Evolutionary conservation across 2,329 filamentous ascomycete genomes (phyloP), one percentile per base, ranked within the genome.

Genomic region (Oidium heveae): DNA sequence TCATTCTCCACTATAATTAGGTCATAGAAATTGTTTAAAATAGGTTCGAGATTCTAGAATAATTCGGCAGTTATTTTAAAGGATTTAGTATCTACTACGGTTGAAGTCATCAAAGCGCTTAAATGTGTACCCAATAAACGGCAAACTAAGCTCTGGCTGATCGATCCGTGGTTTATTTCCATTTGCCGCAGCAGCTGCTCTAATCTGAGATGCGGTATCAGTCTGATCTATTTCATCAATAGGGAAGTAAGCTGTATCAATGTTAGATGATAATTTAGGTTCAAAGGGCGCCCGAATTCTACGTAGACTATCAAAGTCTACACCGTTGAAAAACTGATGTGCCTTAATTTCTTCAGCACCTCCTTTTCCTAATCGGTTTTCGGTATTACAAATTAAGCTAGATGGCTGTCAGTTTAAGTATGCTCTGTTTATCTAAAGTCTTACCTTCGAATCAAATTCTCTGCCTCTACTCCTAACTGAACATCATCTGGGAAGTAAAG

Each of bases 181-280:
- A 61, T 74, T 74, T 53, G 79, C 78, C 63, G 80, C 75, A 57
- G 82, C 76, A 52, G 85, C 86, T 68, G 58, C 59, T 66, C 86
- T 84, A 63, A 94, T 76, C 60, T 85, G 76, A 24, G 87, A 91
- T 55, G 84, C 86, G 59, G 87, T 94, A 67, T 95, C 88, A 55
- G 87, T 89, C 72, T 96, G 89, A 63, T 94, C 87, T 65, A 98
- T 95, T 69, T 98, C 91, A 65, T 98, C 91, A 54, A 87, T 95
- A 10, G 91, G 91, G 79, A 98, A 98, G 73, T 98, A 96, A 50
- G 88, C 89, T 20, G 91, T 94, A 66, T 98, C 91, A 63, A 94
- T 84, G 67, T 91, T 91, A 58, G 86, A 94, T 57, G 84, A 84
- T 59, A 98, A 74, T 64, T 87, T 86, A 2, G 91, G 91, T 71